phyloP scores from a whole-genome alignment of 2,329 filamentous ascomycete genomes.

The Fusarium virguliforme region DNA sequence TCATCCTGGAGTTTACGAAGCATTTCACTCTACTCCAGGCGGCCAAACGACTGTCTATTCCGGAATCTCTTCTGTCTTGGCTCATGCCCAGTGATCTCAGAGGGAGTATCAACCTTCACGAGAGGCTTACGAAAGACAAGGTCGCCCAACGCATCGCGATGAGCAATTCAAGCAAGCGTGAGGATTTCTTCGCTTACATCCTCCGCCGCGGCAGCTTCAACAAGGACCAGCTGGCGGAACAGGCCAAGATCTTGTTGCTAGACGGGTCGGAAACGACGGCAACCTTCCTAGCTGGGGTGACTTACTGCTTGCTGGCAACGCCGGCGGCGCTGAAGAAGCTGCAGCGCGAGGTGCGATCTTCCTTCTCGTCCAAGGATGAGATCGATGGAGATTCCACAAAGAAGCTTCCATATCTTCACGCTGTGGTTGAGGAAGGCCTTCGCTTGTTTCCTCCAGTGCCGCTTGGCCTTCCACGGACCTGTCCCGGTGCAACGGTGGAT shows the following conservation, averaged over 20 bases:
- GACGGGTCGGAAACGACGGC: constrained; percentile 26
- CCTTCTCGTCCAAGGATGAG: constrained; percentile 3
- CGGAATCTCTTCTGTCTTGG: background rate
- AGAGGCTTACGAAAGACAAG: constrained; percentile 12
- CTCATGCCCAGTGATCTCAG: background rate
- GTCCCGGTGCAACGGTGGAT: constrained; percentile 17
- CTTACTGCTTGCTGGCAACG: constrained; percentile 7
- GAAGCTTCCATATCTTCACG: constrained; percentile 14
- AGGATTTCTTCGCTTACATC: constrained; percentile 21
- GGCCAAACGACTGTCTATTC: constrained; percentile 11
- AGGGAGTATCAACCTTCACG: background rate
- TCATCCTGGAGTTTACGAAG: constrained; percentile 1
- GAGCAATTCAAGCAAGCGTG: background rate
- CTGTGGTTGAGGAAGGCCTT: constrained; percentile 26
- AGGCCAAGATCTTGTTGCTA: constrained; percentile 24
- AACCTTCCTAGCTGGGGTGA: constrained; percentile 12
- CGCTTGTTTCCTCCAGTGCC: constrained; percentile 20
- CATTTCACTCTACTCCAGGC: background rate
- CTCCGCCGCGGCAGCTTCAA: constrained; percentile 12
- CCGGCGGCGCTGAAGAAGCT: background rate
- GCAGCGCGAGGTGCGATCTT: constrained; percentile 1
- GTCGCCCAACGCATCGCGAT: constrained; percentile 2
- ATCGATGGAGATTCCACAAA: constrained; percentile 21
- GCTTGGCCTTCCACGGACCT: constrained; percentile 18
- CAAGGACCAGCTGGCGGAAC: constrained; percentile 9